A percentile compares a stretch with the other conserved stretches of the same genome.
phyloP scores from a whole-genome alignment of 805 yeast species.

The Metschnikowia koreensis region DNA sequence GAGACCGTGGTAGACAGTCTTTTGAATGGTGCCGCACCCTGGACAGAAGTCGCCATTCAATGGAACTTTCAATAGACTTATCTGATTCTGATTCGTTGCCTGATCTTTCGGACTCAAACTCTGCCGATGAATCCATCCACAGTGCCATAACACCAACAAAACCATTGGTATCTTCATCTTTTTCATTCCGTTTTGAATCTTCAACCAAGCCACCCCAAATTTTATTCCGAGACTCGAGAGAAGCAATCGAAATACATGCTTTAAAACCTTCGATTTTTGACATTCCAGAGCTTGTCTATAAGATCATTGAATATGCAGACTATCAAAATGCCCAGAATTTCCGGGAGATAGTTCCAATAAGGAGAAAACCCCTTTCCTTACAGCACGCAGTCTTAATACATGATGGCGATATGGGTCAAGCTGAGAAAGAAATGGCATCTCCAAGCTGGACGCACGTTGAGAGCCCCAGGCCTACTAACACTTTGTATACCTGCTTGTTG shows the following conservation, averaged over 20 bases:
- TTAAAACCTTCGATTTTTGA: conserved; percentile 45
- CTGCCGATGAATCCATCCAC: conserved; percentile 9
- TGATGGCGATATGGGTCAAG: conserved; percentile 46
- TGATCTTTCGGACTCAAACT: conserved; percentile 33
- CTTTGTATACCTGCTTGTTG: conserved; percentile 56
- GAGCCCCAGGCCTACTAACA: background rate
- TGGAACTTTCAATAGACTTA: conserved; percentile 4
- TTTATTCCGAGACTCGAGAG: background rate
- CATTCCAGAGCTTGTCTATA: conserved; percentile 72
- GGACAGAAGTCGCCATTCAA: background rate
- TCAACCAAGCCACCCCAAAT: background rate
- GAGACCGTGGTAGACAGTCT: background rate
- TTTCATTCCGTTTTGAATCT: conserved; percentile 2
- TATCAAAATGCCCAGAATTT: conserved; percentile 52
- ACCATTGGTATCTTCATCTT: background rate
- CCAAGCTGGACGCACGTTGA: background rate
- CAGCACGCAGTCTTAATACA: conserved; percentile 69
- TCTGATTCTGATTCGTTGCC: conserved; percentile 40
- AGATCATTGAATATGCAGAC: conserved; percentile 63
- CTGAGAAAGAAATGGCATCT: conserved; percentile 45
- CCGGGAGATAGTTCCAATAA: conserved; percentile 53
- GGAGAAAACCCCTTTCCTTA: conserved; percentile 68
- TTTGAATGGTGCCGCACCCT: background rate
- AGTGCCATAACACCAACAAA: conserved; percentile 18
- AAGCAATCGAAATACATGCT: background rate